Evolutionary conservation across 176 grass and related monocot genomes (phyloP), one percentile per base, ranked within the genome.

Genomic region (Cenchrus fungigraminus): DNA sequence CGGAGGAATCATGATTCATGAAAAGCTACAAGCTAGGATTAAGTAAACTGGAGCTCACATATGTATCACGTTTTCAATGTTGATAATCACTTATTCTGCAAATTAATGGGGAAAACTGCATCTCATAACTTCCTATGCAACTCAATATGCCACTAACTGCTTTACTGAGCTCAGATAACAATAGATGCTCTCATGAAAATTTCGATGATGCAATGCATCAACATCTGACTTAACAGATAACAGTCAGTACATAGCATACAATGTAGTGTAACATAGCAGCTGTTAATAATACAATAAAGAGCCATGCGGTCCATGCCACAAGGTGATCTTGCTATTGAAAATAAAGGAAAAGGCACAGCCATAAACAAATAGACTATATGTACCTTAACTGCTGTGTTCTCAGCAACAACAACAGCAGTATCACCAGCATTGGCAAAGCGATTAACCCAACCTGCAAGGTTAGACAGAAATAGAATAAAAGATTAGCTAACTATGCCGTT

Each of bases 371-470:
- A 70, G 31, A 93, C 47, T 54, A 84, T 28, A 73, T 29, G 37
- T 52, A 96, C 97, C 90, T 90, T 89, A 79, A 90, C 87, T 79
- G 97, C 93, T 66, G 97, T 91, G 66, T 89, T 99, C 83, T 87
- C 97, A 54, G 97, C 97, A 87, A 91, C 93, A 76, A 94, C 90
- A 65, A 95, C 88, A 68, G 93, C 93, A 68, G 93, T 94, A 86
- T 99, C 93, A 83, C 93, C 97, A 8, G 93, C 91, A 79, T 99
- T 96, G 25, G 97, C 97, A 92, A 99, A 99, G 46, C 97, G 93
- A 82, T 99, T 99, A 73, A 99, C 91, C 97, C 97, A 99, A 65
- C 97, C 97, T 99, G 88, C 43, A 82, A 80, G 34, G 17, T 74
- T 65, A 81, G 25, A 12, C 32, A 84, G 73, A 84, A 10, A 16